phyloP scores from a whole-genome alignment of 2,329 filamentous ascomycete species.

The Talaromyces sp. region DNA sequence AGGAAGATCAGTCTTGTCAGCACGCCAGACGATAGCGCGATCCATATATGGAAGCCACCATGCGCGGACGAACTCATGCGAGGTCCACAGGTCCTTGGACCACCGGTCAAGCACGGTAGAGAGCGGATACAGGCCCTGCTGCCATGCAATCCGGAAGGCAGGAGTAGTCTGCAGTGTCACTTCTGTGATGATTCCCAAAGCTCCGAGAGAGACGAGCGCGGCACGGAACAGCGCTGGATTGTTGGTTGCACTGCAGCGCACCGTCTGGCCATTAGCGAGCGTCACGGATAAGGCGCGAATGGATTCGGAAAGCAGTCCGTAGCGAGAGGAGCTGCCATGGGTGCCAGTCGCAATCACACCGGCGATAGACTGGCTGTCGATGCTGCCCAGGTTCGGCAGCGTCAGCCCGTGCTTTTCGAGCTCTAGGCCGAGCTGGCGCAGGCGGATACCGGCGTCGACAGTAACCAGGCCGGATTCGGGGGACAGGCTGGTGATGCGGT shows the following conservation, averaged over 20 bases:
- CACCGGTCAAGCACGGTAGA: slow-evolving; percentile 65
- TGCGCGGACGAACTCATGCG: slow-evolving; percentile 82
- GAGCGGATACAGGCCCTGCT: slow-evolving; percentile 71
- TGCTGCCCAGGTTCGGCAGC: slow-evolving; percentile 89
- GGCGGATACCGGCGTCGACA: slow-evolving; percentile 83
- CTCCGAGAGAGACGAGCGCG: slow-evolving; percentile 79
- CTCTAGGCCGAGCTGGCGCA: slow-evolving; percentile 67
- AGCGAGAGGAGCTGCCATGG: slow-evolving; percentile 78
- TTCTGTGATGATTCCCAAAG: slow-evolving; percentile 85
- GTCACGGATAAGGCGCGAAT: slow-evolving; percentile 73
- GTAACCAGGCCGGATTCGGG: slow-evolving; percentile 61
- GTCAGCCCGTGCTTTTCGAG: slow-evolving; percentile 74
- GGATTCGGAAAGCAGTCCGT: slow-evolving; percentile 79
- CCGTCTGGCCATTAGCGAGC: slow-evolving; percentile 71
- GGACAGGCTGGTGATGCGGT: slow-evolving; percentile 67
- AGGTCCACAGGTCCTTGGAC: slow-evolving; percentile 72
- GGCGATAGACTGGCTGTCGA: slow-evolving; percentile 88
- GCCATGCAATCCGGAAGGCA: slow-evolving; percentile 80
- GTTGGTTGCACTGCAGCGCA: slow-evolving; percentile 62
- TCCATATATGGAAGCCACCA: slow-evolving; percentile 98
- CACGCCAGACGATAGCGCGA: slow-evolving; percentile 82
- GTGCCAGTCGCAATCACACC: slow-evolving; percentile 91
- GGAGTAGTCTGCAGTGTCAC: slow-evolving; percentile 78
- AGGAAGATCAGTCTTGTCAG: slow-evolving; percentile 67
- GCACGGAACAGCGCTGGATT: slow-evolving; percentile 82